Evolutionary conservation across 1,284 basidiomycete genomes (phyloP).

Genomic region (Wolfiporia cocos): DNA sequence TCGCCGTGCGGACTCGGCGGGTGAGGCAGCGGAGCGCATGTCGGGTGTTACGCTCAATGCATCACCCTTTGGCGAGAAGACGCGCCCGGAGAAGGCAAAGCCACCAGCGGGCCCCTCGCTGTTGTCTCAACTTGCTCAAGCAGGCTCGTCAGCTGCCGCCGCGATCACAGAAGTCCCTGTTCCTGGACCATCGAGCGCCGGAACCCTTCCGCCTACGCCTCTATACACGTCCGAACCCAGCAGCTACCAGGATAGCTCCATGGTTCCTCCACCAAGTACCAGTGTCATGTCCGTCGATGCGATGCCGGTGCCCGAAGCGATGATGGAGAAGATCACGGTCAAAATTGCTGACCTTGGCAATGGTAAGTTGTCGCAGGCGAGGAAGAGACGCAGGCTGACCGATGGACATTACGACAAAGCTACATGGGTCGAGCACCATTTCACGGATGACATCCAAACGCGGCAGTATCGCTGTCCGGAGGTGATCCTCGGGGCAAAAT

Average conservation of each 20-base stretch:
- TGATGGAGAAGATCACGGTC: constrained; percentile 85
- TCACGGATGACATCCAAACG: constrained; percentile 96
- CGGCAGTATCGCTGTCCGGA: constrained; percentile 97
- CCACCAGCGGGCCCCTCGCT: constrained; percentile 64
- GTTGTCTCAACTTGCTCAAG: constrained; percentile 72
- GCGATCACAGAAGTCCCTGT: constrained; percentile 2
- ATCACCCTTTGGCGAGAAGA: constrained; percentile 51
- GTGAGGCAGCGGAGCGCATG: constrained; percentile 51
- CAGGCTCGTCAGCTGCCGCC: constrained; percentile 11
- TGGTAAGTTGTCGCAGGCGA: constrained; percentile 53
- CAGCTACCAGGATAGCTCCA: constrained; percentile 11
- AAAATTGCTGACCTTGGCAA: constrained; percentile 99
- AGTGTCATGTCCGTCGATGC: constrained; percentile 37
- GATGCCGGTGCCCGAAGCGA: constrained; percentile 17
- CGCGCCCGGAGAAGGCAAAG: constrained; percentile 28
- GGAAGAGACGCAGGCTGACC: no score
- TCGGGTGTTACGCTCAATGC: constrained; percentile 60
- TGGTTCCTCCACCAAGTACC: constrained; percentile 25
- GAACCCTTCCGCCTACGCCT: constrained; percentile 9
- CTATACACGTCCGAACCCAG: constrained; percentile 17
- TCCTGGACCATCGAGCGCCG: constrained; percentile 4
- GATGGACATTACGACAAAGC: no score
- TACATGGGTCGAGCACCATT: constrained; percentile 88
- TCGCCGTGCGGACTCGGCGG: constrained; percentile 34
- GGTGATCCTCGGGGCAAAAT: constrained; percentile 91